phyloP scores from a whole-genome alignment of 306 rosid genomes.

The Quercus robur region DNA sequence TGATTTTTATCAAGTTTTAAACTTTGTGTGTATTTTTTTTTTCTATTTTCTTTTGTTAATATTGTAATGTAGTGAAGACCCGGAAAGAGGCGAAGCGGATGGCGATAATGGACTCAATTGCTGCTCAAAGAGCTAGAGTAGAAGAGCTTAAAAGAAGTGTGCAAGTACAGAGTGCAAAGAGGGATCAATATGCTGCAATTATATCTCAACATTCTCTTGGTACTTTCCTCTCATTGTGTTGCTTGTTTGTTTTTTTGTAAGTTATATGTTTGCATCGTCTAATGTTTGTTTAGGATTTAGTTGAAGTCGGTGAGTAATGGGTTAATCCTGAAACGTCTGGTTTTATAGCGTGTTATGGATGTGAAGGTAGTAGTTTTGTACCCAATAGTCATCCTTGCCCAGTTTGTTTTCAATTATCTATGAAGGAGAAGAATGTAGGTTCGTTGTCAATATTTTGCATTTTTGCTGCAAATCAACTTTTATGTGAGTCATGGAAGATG shows the following conservation, averaged over 20 bases:
- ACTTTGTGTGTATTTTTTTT: neutral
- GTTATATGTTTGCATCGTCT: neutral
- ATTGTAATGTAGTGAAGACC: constrained; percentile 53
- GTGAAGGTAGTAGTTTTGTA: too few relatives aligned
- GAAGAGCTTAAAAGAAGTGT: constrained; percentile 43
- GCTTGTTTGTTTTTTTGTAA: neutral
- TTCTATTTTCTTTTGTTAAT: neutral
- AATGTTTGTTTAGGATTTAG: neutral
- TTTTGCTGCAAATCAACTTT: neutral
- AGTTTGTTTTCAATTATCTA: too few relatives aligned
- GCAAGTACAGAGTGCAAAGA: constrained; percentile 45
- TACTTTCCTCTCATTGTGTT: constrained; percentile 13
- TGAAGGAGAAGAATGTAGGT: neutral
- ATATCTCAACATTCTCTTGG: constrained; percentile 52
- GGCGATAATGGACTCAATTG: constrained; percentile 62
- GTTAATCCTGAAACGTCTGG: too few relatives aligned
- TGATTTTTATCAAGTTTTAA: neutral
- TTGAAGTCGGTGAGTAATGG: too few relatives aligned
- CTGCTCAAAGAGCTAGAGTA: constrained; percentile 48
- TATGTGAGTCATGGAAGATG: neutral
- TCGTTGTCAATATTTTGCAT: neutral
- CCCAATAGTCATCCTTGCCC: too few relatives aligned
- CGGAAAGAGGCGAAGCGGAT: constrained; percentile 78
- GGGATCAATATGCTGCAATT: constrained; percentile 43
- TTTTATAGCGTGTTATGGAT: too few relatives aligned